Percentiles rank a stretch among this genome's conserved stretches.
Evolutionary conservation across 331 rosid genomes (phyloP).

Genomic region (Cydonia oblonga): DNA sequence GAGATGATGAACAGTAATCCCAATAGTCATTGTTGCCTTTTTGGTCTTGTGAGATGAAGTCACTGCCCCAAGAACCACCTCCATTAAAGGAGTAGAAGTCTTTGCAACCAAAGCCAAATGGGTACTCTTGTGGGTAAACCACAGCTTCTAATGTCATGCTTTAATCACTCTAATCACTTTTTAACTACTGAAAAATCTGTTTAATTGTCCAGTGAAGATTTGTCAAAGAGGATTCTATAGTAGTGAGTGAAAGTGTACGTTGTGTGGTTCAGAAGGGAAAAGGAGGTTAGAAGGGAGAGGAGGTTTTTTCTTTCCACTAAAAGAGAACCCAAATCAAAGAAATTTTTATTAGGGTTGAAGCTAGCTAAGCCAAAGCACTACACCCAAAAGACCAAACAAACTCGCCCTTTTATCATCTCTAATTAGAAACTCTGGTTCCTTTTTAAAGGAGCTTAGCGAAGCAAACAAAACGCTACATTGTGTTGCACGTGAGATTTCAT

Average conservation of each 20-base stretch:
- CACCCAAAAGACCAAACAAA: conserved; percentile 41
- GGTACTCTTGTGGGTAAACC: conserved; percentile 27
- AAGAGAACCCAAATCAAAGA: background rate
- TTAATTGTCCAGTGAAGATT: too few relatives aligned
- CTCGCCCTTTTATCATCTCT: conserved; percentile 27
- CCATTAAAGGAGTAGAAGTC: conserved; percentile 22
- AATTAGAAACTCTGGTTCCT: conserved; percentile 13
- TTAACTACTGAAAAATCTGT: background rate
- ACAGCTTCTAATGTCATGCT: conserved; percentile 44
- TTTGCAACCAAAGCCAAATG: conserved; percentile 17
- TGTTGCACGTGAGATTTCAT: conserved; percentile 56
- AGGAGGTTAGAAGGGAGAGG: background rate
- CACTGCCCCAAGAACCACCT: conserved; percentile 15
- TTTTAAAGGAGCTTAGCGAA: conserved; percentile 18
- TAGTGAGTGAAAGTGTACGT: background rate
- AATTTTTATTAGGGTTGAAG: background rate
- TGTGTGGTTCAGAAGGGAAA: background rate
- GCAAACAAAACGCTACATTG: conserved; percentile 40
- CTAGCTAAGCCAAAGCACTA: conserved; percentile 6
- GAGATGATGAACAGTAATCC: conserved; percentile 17
- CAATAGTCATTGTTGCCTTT: conserved; percentile 9
- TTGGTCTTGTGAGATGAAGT: conserved; percentile 4
- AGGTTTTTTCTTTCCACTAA: background rate
- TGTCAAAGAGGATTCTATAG: background rate
- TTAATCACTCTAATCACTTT: background rate